Percentiles rank a stretch among this genome's conserved stretches.
Conservation (phyloP, 495 filamentous ascomycete species). For the Neurospora sp. region DNA sequence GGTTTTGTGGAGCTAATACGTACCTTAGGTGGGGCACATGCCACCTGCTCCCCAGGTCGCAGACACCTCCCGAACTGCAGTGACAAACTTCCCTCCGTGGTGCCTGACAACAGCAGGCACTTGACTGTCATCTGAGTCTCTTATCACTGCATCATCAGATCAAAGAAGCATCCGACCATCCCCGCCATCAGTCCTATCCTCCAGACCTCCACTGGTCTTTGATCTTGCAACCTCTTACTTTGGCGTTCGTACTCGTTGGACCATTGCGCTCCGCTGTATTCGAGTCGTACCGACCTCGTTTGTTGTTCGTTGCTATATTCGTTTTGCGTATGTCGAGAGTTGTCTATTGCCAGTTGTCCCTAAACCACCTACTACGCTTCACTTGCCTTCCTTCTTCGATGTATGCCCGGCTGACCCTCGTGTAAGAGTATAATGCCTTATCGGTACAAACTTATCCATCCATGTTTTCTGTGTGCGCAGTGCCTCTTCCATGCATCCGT, state of each 20-base stretch:
- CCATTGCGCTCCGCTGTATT: background rate
- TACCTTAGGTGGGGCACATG: background rate
- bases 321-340: background rate
- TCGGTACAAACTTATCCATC: background rate
- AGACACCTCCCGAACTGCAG: background rate
- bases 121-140: background rate
- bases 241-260: background rate
- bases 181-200: background rate
- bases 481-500: background rate
- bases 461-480: background rate
- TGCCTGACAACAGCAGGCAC: background rate
- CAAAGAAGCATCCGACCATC: background rate
- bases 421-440: background rate
- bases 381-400: background rate
- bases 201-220: background rate
- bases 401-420: background rate
- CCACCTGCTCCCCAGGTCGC: background rate
- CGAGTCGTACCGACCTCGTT: background rate
- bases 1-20: background rate
- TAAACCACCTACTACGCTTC: background rate
- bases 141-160: background rate
- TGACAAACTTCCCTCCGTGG: background rate
- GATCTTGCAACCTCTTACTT: background rate
- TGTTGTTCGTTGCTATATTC: background rate
- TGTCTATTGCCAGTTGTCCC: too few species aligned